Evolutionary conservation across 495 filamentous ascomycete genomes (phyloP), one percentile per base, ranked within the genome.

Genomic region (Aspergillus baeticus): DNA sequence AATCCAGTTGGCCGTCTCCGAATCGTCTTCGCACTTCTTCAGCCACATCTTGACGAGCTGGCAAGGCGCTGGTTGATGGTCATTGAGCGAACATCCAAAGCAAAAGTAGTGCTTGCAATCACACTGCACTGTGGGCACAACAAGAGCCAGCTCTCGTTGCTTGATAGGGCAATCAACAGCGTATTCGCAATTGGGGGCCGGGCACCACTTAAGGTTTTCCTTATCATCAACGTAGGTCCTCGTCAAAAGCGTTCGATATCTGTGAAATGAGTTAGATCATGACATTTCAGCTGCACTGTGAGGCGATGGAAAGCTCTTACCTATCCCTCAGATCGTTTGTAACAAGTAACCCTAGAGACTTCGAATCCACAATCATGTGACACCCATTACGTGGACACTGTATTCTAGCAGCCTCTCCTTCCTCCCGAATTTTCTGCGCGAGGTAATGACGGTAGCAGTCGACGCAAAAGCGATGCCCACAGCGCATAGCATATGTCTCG

Each of bases 1-100:
- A 53, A 98, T 98, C 94, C 94, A 98, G 73, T 98, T 98, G 6
- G 94, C 92, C 1, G 94, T 98, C 69, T 98, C 94, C 2, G 91
- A 96, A 66, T 98, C 94, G 64, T 98, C 94, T 60, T 93, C 95
- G 70, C 94, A 98, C 66, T 98, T 98, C 78, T 98, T 92, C 13
- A 98, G 70, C 94, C 94, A 98, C 71, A 85, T 89, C 80, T 95
- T 97, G 21, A 98, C 92, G 43, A 97, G 76, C 26, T 84, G 80
- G 66, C 94, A 98, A 0, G 94, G 94, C 3, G 93, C 87, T 20
- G 94, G 94, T 63, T 96, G 94, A 60, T 98, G 94, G 67, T 98
- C 94, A 63, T 77, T 86, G 41, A 91, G 73, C n/a, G 87, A 84
- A 71, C 94, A 98, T n/a, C 94, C 94, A 61, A 98, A 98, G 72